Evolutionary conservation across 2,329 filamentous ascomycete species (phyloP).

Genomic region (Colletotrichum destructivum): DNA sequence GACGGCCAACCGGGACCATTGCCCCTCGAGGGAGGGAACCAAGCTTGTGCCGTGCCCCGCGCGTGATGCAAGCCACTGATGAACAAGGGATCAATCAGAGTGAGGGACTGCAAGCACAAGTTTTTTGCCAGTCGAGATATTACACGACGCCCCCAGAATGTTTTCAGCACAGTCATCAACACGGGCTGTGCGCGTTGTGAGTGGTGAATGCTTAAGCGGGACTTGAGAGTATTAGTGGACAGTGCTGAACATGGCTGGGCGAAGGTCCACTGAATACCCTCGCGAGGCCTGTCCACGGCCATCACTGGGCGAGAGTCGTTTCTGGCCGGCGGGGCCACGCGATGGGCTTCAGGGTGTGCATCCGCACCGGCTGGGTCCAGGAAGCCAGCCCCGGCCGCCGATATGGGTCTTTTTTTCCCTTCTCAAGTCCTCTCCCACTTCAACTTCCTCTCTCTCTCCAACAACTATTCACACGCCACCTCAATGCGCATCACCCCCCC

Average conservation of each 20-base stretch:
- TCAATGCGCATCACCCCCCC: not conserved
- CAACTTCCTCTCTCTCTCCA: not conserved
- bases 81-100: not conserved
- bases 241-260: conserved; percentile 19
- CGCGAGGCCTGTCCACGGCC: conserved; percentile 31
- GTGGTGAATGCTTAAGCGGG: conserved; percentile 33
- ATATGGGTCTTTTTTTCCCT: not conserved
- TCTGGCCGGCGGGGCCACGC: conserved; percentile 1
- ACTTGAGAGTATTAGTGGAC: conserved; percentile 9
- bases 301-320: conserved; percentile 11
- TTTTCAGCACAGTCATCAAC: conserved; percentile 30
- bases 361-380: not conserved
- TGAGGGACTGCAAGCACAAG: conserved; percentile 8
- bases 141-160: conserved; percentile 3
- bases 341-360: not conserved
- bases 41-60: conserved; percentile 24
- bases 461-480: not conserved
- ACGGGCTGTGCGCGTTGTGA: conserved; percentile 30
- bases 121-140: conserved; percentile 19
- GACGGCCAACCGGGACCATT: conserved; percentile 7
- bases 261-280: conserved; percentile 37
- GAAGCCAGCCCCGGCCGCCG: not conserved
- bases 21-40: conserved; percentile 10
- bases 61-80: conserved; percentile 21
- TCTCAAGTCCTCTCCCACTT: not conserved